Conservation (phyloP, 306 rosid species). For the Gynostemma pentaphyllum region DNA sequence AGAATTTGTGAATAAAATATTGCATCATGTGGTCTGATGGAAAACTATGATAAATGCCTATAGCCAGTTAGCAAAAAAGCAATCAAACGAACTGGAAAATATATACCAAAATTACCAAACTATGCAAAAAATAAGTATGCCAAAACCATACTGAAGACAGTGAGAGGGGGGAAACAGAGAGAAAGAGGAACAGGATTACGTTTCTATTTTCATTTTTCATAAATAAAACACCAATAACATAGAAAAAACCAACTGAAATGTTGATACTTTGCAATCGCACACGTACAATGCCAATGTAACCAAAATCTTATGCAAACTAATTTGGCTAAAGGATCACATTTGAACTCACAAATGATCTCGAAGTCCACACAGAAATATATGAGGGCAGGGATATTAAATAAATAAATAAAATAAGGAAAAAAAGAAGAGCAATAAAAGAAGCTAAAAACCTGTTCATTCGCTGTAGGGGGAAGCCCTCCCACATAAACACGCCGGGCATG, state of each 20-base stretch:
- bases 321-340: neutral
- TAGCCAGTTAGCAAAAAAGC: neutral
- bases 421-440: neutral
- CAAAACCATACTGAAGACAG: neutral
- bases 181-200: neutral
- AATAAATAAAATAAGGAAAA: neutral
- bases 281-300: neutral
- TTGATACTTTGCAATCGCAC: neutral
- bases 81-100: neutral
- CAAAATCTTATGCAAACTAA: neutral
- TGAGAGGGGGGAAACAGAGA: neutral
- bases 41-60: neutral
- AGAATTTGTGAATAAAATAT: neutral
- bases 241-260: neutral
- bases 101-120: neutral
- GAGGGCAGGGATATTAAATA: neutral
- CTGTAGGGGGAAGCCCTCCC: constrained; percentile 97
- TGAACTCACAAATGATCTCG: neutral
- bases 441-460: constrained; percentile 77
- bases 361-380: neutral
- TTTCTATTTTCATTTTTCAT: neutral
- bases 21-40: neutral
- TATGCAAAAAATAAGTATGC: too few relatives aligned
- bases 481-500: constrained; percentile 98
- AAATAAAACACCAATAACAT: neutral